Percentiles rank a stretch among this genome's conserved stretches.
These are phyloP conservation scores for Cytospora paraplurivora DNA, from an alignment of 2,329 filamentous ascomycete genomes.

Conservation along the genomic window DNA sequence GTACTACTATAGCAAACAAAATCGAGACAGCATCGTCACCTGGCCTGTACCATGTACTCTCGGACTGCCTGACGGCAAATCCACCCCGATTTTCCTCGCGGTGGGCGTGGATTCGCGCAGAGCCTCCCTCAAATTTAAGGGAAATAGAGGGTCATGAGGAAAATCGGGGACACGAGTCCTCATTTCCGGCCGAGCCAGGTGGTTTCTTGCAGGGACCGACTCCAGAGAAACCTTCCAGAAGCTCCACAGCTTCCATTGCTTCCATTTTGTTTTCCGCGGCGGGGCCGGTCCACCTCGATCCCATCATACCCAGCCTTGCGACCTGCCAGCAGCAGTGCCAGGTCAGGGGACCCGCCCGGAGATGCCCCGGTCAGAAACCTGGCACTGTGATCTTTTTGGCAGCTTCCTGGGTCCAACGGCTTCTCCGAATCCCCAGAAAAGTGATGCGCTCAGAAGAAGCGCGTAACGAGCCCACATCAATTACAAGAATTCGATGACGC, in stretches of 20 bases:
- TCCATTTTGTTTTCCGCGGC: conserved; percentile 27
- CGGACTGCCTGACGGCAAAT: neutral
- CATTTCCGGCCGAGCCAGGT: conserved; percentile 27
- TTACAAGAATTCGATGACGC: conserved; percentile 15
- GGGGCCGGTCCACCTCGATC: conserved; percentile 18
- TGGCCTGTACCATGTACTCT: neutral
- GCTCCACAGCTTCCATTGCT: conserved; percentile 29
- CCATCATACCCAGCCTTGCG: conserved; percentile 9
- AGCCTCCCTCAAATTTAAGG: conserved; percentile 27
- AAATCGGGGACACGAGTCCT: conserved; percentile 25
- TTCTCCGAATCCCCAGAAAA: conserved; percentile 30
- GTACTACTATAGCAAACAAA: neutral
- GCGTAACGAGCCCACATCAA: conserved; percentile 26
- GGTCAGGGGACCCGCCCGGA: conserved; percentile 24
- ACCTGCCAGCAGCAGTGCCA: conserved; percentile 6
- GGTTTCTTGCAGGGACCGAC: conserved; percentile 26
- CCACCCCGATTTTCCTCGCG: neutral
- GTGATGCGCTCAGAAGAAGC: conserved; percentile 18
- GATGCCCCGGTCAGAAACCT: conserved; percentile 15
- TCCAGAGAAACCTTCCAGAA: conserved; percentile 24
- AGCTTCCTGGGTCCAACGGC: conserved; percentile 27
- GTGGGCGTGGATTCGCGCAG: conserved; percentile 12
- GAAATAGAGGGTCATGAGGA: conserved; percentile 20
- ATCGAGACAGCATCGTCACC: neutral
- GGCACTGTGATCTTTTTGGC: conserved; percentile 28